Percentiles rank a stretch among this genome's conserved stretches.
Evolutionary conservation across 768 basidiomycete species (phyloP).

Genomic region (Lactifluus piperatus): DNA sequence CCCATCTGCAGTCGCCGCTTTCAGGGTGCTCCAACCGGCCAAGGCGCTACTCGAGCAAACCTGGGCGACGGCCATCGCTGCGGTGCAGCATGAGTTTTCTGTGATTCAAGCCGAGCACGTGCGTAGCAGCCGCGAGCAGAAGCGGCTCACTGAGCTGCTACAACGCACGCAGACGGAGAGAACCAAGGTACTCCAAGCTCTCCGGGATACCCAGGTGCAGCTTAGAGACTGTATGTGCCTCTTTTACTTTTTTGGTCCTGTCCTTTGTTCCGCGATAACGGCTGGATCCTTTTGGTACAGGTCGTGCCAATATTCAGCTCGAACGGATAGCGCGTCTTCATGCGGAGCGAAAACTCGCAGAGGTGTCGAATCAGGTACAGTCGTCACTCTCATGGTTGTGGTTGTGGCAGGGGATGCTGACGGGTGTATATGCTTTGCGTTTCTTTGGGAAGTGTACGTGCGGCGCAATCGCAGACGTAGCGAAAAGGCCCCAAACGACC

Average conservation of each 20-base stretch:
- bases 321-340: conserved; percentile 3
- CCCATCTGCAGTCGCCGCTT: conserved; percentile 1
- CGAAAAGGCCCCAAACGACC: not conserved
- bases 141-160: not conserved
- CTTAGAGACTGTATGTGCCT: not conserved
- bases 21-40: conserved; percentile 13
- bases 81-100: conserved; percentile 6
- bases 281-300: not conserved
- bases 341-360: not conserved
- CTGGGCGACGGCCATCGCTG: conserved; percentile 8
- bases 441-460: conserved; percentile 8
- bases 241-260: not conserved
- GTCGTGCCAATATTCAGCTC: not conserved
- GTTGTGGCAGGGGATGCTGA: not conserved
- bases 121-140: not conserved
- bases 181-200: not conserved
- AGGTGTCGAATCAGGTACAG: not conserved
- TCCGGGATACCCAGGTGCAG: not conserved
- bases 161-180: conserved; percentile 4
- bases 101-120: not conserved
- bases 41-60: conserved; percentile 16
- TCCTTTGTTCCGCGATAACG: not conserved
- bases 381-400: not conserved
- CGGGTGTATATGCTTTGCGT: not conserved
- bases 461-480: not conserved